Conservation (phyloP, 192 early-diverging fungal genomes). For the Backusella australiensis region DNA sequence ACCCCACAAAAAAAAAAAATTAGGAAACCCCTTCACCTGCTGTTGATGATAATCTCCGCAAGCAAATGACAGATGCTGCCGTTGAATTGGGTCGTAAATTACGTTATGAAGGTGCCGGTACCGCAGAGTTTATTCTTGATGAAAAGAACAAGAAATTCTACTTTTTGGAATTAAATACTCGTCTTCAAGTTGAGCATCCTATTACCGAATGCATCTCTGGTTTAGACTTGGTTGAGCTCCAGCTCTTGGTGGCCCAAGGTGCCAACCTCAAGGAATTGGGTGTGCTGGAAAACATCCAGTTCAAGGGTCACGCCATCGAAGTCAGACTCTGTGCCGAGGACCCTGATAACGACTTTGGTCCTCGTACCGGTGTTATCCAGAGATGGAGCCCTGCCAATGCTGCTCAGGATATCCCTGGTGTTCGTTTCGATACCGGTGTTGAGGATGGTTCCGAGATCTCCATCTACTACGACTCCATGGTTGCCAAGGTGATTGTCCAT, state of each 20-base stretch:
- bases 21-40: slow-evolving; percentile 49
- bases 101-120: slow-evolving; percentile 54
- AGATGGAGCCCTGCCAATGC: slow-evolving; percentile 43
- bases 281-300: slow-evolving; percentile 54
- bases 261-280: slow-evolving; percentile 58
- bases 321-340: slow-evolving; percentile 57
- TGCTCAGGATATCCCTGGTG: slow-evolving; percentile 23
- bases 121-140: slow-evolving; percentile 59
- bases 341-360: slow-evolving; percentile 55
- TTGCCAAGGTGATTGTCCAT: slow-evolving; percentile 58
- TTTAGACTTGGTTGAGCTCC: slow-evolving; percentile 54
- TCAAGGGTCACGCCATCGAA: slow-evolving; percentile 58
- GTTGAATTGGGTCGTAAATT: slow-evolving; percentile 48
- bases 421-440: slow-evolving; percentile 54
- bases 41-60: slow-evolving; percentile 40
- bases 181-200: slow-evolving; percentile 64
- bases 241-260: slow-evolving; percentile 53
- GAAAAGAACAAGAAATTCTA: slow-evolving; percentile 48
- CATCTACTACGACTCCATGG: slow-evolving; percentile 62
- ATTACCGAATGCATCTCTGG: slow-evolving; percentile 57
- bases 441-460: slow-evolving; percentile 52
- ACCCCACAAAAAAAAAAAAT: background rate
- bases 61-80: slow-evolving; percentile 42
- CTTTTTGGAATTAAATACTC: slow-evolving; percentile 63
- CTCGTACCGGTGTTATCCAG: slow-evolving; percentile 48